phyloP scores from a whole-genome alignment of 441 rosid species.

The Corymbia citriodora region DNA sequence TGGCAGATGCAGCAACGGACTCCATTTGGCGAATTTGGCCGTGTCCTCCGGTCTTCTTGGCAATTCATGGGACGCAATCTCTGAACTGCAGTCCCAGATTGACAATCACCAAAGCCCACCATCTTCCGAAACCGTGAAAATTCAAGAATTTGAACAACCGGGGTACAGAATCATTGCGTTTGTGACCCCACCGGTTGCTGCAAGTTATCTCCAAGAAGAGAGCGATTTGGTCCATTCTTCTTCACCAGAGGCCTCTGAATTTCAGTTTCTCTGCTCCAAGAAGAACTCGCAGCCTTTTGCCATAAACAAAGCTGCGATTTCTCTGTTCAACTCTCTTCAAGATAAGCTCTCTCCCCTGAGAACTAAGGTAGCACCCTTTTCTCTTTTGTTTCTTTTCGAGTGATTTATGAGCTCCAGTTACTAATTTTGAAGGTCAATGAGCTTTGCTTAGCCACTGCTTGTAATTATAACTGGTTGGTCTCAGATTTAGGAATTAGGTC shows the following conservation, averaged over 20 bases:
- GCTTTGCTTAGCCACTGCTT: neutral
- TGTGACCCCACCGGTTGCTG: conserved; percentile 13
- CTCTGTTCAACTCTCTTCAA: conserved; percentile 21
- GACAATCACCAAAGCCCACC: neutral
- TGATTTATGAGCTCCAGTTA: neutral
- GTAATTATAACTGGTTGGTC: neutral
- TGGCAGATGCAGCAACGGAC: conserved; percentile 23
- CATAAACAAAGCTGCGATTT: conserved; percentile 26
- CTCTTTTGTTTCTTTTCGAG: neutral
- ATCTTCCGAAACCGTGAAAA: conserved; percentile 4
- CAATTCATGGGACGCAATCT: conserved; percentile 29
- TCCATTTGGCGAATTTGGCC: conserved; percentile 36
- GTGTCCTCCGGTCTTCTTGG: conserved; percentile 39
- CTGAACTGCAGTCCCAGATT: conserved; percentile 7
- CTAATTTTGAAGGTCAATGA: neutral
- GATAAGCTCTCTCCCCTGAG: conserved; percentile 21
- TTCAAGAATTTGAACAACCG: neutral
- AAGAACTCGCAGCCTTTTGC: conserved; percentile 22
- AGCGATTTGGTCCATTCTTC: conserved; percentile 26
- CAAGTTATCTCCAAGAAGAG: conserved; percentile 5
- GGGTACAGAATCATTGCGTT: conserved; percentile 33
- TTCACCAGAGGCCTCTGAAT: conserved; percentile 19
- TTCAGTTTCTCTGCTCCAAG: conserved; percentile 38
- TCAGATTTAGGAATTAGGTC: neutral
- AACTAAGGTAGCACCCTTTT: conserved; percentile 25